Evolutionary conservation across 2,329 filamentous ascomycete genomes (phyloP).

Genomic region (Xylaria sp.): DNA sequence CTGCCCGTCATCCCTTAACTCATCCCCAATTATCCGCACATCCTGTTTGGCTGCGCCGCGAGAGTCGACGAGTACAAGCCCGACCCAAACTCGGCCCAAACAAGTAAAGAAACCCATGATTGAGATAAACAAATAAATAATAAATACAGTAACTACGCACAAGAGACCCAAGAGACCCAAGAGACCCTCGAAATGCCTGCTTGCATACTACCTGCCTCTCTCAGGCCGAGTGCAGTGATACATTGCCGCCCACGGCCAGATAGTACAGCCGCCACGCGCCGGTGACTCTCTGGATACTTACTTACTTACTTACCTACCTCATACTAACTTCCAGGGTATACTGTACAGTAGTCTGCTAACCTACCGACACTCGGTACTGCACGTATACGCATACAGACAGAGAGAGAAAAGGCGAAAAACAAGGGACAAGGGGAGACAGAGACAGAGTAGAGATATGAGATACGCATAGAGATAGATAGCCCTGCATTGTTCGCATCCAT

Average conservation of each 20-base stretch:
- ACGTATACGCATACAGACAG: too few relatives aligned
- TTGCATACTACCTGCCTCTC: slow-evolving; percentile 28
- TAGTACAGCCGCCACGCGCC: slow-evolving; percentile 26
- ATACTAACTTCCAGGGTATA: background rate
- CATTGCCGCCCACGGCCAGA: slow-evolving; percentile 24
- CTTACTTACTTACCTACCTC: too few relatives aligned
- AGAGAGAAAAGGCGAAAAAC: too few relatives aligned
- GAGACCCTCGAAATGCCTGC: slow-evolving; percentile 2
- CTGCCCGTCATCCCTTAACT: slow-evolving; percentile 24
- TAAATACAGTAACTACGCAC: background rate
- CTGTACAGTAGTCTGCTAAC: too few relatives aligned
- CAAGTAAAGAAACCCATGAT: background rate
- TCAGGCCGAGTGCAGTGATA: slow-evolving; percentile 22
- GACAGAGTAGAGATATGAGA: too few relatives aligned
- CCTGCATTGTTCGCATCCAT: slow-evolving; percentile 15
- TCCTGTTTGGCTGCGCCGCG: slow-evolving; percentile 13
- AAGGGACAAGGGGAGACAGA: too few relatives aligned
- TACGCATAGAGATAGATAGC: slow-evolving; percentile 11
- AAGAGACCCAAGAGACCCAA: slow-evolving; percentile 17
- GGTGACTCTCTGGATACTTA: slow-evolving; percentile 2
- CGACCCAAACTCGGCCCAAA: slow-evolving; percentile 6
- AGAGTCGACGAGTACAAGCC: background rate
- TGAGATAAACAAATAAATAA: background rate
- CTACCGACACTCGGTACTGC: slow-evolving; percentile 5
- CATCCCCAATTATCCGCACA: background rate